Evolutionary conservation across 2,329 filamentous ascomycete species (phyloP).

Genomic region (Hymenoscyphus fructigenus): DNA sequence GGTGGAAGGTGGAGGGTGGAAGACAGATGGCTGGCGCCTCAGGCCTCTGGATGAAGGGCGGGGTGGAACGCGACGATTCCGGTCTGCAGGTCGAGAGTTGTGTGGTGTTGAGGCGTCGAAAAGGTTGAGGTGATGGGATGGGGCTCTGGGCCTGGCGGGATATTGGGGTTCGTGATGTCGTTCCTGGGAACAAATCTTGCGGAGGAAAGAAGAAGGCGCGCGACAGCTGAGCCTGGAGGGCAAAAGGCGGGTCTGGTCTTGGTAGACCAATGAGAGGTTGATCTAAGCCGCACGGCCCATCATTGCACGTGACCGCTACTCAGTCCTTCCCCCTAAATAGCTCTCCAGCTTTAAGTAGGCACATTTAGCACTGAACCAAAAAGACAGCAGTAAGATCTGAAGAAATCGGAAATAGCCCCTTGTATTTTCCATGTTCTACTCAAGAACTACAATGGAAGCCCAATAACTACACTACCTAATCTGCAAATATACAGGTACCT

Average conservation of each 20-base stretch:
- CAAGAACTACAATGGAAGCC: too few relatives aligned
- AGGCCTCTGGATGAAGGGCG: neutral
- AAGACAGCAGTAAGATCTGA: too few relatives aligned
- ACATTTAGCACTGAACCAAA: too few relatives aligned
- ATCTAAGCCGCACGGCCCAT: too few relatives aligned
- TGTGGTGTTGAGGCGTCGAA: slow-evolving; percentile 2
- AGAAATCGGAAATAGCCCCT: too few relatives aligned
- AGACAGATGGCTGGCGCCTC: slow-evolving; percentile 19
- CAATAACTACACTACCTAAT: too few relatives aligned
- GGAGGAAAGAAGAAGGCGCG: slow-evolving; percentile 2
- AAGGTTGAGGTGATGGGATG: slow-evolving; percentile 1
- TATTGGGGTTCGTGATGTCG: slow-evolving; percentile 1
- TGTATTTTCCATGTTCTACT: too few relatives aligned
- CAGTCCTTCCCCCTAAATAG: too few relatives aligned
- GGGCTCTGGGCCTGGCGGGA: neutral
- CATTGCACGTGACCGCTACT: too few relatives aligned
- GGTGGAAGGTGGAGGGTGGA: slow-evolving; percentile 11
- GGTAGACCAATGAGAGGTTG: neutral
- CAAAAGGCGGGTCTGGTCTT: neutral
- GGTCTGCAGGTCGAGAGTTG: neutral
- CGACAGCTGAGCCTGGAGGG: neutral
- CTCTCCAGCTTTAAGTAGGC: too few relatives aligned
- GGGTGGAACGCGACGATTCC: neutral
- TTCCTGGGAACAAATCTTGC: neutral
- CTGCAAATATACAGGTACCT: too few relatives aligned